A percentile compares a stretch with the other conserved stretches of the same genome.
Conservation (phyloP, 345 rosid genomes). For the Acer campestre region DNA sequence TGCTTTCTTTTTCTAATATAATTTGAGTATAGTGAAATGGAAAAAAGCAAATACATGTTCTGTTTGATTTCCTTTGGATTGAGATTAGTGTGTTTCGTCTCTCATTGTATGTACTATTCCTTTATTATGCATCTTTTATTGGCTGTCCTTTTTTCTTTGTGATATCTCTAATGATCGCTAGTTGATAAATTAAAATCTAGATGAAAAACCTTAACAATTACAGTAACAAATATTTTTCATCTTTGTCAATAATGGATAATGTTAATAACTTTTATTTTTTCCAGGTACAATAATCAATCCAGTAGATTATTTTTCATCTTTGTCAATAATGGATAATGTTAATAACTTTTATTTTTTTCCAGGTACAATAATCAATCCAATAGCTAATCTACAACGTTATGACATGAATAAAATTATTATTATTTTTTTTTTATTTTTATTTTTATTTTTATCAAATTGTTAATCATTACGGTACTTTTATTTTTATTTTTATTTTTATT, state of each 20-base stretch:
- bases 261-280: no score
- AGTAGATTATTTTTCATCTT: no score
- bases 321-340: neutral
- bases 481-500: no score
- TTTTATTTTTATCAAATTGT: neutral
- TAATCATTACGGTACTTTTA: neutral
- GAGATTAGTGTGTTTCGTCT: neutral
- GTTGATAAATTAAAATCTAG: neutral
- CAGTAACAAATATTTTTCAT: neutral
- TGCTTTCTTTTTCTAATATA: no score
- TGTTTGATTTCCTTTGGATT: no score
- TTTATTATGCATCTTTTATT: neutral
- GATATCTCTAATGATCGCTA: neutral
- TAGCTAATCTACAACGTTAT: neutral
- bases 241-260: neutral
- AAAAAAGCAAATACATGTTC: no score
- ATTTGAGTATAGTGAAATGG: no score
- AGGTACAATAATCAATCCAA: neutral
- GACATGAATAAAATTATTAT: neutral
- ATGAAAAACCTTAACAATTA: neutral
- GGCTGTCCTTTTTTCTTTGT: neutral
- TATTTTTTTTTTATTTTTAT: no score
- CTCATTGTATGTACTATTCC: neutral
- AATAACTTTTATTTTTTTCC: no score
- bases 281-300: neutral